Evolutionary conservation across 2,329 filamentous ascomycete species (phyloP).

Genomic region (Berkeleyomyces rouxiae): DNA sequence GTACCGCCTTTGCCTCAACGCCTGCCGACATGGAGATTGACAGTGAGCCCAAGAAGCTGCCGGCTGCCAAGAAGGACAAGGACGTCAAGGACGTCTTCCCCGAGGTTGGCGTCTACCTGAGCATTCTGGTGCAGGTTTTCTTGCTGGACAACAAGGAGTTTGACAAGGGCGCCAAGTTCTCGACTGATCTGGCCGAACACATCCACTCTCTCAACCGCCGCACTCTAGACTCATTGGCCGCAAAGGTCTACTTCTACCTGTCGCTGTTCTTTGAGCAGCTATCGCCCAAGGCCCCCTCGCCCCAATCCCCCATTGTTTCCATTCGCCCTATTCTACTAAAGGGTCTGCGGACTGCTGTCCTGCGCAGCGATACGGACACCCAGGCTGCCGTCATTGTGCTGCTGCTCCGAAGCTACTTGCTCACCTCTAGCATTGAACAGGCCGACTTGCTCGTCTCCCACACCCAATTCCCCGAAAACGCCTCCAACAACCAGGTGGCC

Average conservation of each 20-base stretch:
- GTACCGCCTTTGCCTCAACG: conserved; percentile 37
- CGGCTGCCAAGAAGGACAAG: conserved; percentile 40
- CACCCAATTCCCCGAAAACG: conserved; percentile 84
- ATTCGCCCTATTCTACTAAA: conserved; percentile 76
- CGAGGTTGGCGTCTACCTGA: conserved; percentile 77
- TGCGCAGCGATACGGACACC: conserved; percentile 94
- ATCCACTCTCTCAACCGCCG: conserved; percentile 82
- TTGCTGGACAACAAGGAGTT: conserved; percentile 74
- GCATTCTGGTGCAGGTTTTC: conserved; percentile 72
- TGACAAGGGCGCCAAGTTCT: conserved; percentile 70
- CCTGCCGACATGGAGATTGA: conserved; percentile 60
- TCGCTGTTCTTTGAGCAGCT: conserved; percentile 89
- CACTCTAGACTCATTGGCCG: conserved; percentile 81
- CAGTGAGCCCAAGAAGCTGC: conserved; percentile 34
- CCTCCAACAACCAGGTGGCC: conserved; percentile 95
- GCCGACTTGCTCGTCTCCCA: conserved; percentile 91
- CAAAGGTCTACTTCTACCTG: conserved; percentile 97
- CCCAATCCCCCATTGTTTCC: conserved; percentile 69
- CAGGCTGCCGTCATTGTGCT: conserved; percentile 92
- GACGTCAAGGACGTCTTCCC: conserved; percentile 68
- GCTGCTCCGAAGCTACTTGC: conserved; percentile 86
- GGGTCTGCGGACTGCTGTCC: conserved; percentile 82
- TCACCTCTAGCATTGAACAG: conserved; percentile 91
- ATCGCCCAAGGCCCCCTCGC: conserved; percentile 71
- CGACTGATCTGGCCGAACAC: conserved; percentile 63